Percentiles rank a stretch among this genome's conserved stretches.
phyloP scores from a whole-genome alignment of 2,329 filamentous ascomycete species.

The Verticillium nubilum region DNA sequence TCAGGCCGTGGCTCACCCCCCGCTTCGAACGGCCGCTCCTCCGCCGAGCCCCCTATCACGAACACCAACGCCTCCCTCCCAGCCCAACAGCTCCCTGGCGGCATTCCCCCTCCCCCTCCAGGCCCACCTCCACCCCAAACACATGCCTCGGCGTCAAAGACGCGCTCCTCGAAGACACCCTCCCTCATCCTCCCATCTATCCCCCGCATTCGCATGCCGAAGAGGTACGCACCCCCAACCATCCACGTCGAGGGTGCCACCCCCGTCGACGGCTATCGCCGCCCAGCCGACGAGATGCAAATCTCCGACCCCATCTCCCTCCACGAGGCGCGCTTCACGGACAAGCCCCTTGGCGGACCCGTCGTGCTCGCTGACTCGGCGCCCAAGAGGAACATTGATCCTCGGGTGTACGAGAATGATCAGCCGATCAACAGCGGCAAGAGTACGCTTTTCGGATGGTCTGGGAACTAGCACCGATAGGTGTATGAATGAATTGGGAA shows the following conservation, averaged over 20 bases:
- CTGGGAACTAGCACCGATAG: neutral
- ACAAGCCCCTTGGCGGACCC: conserved; percentile 14
- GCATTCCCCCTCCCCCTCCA: conserved; percentile 19
- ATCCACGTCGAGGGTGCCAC: conserved; percentile 19
- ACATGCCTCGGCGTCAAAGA: conserved; percentile 9
- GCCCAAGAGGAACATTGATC: conserved; percentile 3
- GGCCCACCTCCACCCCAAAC: conserved; percentile 11
- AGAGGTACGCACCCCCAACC: conserved; percentile 32
- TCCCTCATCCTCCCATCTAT: conserved; percentile 31
- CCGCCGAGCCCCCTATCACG: neutral
- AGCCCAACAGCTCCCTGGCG: neutral
- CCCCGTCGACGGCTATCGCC: conserved; percentile 17
- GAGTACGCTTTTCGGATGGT: conserved; percentile 25
- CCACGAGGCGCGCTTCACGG: conserved; percentile 19
- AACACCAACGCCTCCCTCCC: neutral
- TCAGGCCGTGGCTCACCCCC: conserved; percentile 7
- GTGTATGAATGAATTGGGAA: neutral
- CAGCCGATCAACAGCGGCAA: conserved; percentile 28
- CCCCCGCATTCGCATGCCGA: conserved; percentile 31
- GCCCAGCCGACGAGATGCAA: conserved; percentile 16
- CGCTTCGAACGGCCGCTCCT: conserved; percentile 7
- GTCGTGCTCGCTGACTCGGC: neutral
- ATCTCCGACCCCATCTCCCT: conserved; percentile 22
- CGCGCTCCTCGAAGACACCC: conserved; percentile 20
- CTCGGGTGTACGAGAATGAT: conserved; percentile 14